Conservation (phyloP, 306 rosid genomes). For the Inga laurina region DNA sequence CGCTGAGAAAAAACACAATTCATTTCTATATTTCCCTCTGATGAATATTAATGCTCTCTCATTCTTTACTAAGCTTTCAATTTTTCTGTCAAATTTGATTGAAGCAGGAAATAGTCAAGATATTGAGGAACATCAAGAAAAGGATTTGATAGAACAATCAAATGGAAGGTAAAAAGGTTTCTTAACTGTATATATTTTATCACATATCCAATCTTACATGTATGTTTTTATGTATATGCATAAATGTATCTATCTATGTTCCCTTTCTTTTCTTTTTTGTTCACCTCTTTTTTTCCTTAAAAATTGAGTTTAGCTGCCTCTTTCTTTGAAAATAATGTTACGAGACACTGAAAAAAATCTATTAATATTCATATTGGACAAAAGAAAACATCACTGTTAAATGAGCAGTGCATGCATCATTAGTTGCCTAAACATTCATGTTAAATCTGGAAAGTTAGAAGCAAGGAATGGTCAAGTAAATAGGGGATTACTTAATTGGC, state of each 20-base stretch:
- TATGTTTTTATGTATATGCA: background rate
- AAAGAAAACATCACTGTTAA: background rate
- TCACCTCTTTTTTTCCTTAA: conserved; percentile 1
- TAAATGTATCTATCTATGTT: background rate
- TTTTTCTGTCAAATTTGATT: conserved; percentile 26
- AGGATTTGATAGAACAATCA: conserved; percentile 46
- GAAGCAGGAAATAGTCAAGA: conserved; percentile 44
- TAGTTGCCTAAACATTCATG: conserved; percentile 8
- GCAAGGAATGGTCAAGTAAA: conserved; percentile 1
- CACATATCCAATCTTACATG: background rate
- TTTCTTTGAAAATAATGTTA: conserved; percentile 15
- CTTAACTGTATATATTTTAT: background rate
- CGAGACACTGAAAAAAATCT: background rate
- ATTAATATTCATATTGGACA: background rate
- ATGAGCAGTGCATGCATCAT: conserved; percentile 1
- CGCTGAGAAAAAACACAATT: background rate
- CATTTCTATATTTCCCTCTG: background rate
- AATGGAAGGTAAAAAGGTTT: conserved; percentile 53
- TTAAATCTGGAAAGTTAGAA: background rate
- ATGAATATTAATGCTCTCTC: background rate
- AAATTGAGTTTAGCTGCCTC: background rate
- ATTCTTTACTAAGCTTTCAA: conserved; percentile 1
- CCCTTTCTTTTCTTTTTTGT: background rate
- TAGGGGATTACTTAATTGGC: background rate
- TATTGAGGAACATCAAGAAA: conserved; percentile 45